Conservation (phyloP, 2,329 filamentous ascomycete species). For the Phaeosphaeria sp. region DNA sequence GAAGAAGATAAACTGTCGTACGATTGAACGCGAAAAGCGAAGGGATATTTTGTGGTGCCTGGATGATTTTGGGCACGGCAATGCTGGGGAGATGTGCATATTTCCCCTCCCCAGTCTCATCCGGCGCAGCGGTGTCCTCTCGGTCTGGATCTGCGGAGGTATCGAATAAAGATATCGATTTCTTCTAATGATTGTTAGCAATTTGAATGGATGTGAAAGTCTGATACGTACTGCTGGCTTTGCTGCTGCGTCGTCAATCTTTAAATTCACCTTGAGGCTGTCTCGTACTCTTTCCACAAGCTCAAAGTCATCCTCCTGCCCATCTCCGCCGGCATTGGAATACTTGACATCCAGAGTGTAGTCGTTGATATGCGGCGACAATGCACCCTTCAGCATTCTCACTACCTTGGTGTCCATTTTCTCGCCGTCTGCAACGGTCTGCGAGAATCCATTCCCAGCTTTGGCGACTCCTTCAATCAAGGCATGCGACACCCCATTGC, state of each 20-base stretch:
- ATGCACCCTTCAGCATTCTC: constrained; percentile 74
- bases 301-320: constrained; percentile 64
- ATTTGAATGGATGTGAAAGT: background rate
- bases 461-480: constrained; percentile 66
- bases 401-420: constrained; percentile 73
- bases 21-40: constrained; percentile 71
- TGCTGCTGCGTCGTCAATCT: constrained; percentile 19
- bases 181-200: constrained; percentile 36
- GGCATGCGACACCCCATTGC: constrained; percentile 60
- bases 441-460: constrained; percentile 65
- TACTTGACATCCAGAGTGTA: constrained; percentile 71
- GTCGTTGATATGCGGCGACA: constrained; percentile 70
- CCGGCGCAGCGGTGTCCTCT: constrained; percentile 31
- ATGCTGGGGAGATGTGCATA: constrained; percentile 63
- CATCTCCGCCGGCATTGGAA: constrained; percentile 23
- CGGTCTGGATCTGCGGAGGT: constrained; percentile 54
- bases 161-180: constrained; percentile 68
- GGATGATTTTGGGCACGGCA: constrained; percentile 63
- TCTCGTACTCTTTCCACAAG: constrained; percentile 66
- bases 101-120: constrained; percentile 43
- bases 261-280: constrained; percentile 52
- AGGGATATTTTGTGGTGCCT: constrained; percentile 69
- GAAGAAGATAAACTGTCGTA: constrained; percentile 69
- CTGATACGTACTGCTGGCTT: constrained; percentile 8
- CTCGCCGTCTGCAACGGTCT: constrained; percentile 68